Evolutionary conservation across 345 rosid species (phyloP).

Genomic region (Passiflora organensis): DNA sequence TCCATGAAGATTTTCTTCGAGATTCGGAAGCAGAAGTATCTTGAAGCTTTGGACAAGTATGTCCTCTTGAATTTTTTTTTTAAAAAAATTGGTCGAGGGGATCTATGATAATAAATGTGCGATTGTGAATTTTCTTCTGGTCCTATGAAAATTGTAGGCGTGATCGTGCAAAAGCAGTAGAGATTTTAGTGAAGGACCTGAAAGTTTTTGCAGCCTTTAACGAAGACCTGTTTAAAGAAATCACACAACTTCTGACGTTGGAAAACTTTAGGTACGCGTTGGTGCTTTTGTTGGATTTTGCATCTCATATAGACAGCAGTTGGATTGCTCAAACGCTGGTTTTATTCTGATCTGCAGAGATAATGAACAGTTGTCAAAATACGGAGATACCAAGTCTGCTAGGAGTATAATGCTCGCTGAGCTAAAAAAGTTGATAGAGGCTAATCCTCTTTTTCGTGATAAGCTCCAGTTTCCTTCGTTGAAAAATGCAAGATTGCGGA

Average conservation of each 20-base stretch:
- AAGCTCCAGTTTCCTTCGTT: conserved; percentile 81
- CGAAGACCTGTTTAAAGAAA: conserved; percentile 83
- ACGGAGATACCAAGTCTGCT: conserved; percentile 81
- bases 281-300: neutral
- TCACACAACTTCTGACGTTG: conserved; percentile 68
- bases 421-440: conserved; percentile 76
- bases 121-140: too few relatives aligned
- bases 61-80: conserved; percentile 13
- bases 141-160: conserved; percentile 48
- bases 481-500: conserved; percentile 74
- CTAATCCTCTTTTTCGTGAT: conserved; percentile 81
- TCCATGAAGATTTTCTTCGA: conserved; percentile 94
- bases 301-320: too few relatives aligned
- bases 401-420: conserved; percentile 80
- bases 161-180: conserved; percentile 77
- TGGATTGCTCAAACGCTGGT: neutral
- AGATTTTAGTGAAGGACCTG: conserved; percentile 79
- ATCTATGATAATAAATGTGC: too few relatives aligned
- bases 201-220: conserved; percentile 75
- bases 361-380: conserved; percentile 79
- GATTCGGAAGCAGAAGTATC: conserved; percentile 86
- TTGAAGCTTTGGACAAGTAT: conserved; percentile 85
- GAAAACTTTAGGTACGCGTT: conserved; percentile 70
- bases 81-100: neutral
- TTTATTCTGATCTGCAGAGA: conserved; percentile 44